A percentile compares a stretch with the other conserved stretches of the same genome.
These are phyloP conservation scores for Lepidium campestre DNA, from an alignment of 441 rosid species.

Conservation along the genomic window DNA sequence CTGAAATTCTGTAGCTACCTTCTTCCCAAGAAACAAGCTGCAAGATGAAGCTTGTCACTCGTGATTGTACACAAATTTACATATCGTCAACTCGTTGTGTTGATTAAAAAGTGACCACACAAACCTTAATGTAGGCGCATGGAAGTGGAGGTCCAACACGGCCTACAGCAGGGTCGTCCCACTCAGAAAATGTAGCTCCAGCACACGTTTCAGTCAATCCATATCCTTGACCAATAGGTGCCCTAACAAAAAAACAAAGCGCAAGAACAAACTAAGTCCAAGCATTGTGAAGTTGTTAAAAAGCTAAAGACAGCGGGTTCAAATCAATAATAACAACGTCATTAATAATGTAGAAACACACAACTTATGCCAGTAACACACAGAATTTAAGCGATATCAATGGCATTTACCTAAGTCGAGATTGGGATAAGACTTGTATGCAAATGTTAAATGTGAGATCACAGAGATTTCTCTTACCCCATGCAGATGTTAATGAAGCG, in stretches of 20 bases:
- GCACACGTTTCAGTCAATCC: conserved; percentile 97
- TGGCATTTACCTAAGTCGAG: neutral
- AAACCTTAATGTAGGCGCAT: conserved; percentile 70
- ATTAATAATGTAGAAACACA: neutral
- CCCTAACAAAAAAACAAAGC: conserved; percentile 35
- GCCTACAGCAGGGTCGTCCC: conserved; percentile 70
- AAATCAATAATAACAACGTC: neutral
- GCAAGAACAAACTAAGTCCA: conserved; percentile 6
- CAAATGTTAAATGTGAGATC: neutral
- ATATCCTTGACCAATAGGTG: conserved; percentile 86
- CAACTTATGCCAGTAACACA: neutral
- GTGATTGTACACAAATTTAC: neutral
- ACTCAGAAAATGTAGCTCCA: conserved; percentile 86
- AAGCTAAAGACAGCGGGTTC: neutral
- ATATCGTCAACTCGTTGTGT: neutral
- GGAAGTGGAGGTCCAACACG: conserved; percentile 96
- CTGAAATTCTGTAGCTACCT: conserved; percentile 69
- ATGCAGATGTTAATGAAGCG: conserved; percentile 88
- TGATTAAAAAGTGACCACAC: neutral
- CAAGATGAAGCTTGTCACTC: conserved; percentile 17
- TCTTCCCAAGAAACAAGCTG: conserved; percentile 95
- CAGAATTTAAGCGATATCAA: neutral
- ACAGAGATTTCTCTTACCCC: conserved; percentile 55
- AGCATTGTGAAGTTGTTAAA: neutral
- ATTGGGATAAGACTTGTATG: neutral